Base-by-base conservation (phyloP, 2,329 filamentous ascomycete species). In the Colletotrichum tamarilloi region DNA sequence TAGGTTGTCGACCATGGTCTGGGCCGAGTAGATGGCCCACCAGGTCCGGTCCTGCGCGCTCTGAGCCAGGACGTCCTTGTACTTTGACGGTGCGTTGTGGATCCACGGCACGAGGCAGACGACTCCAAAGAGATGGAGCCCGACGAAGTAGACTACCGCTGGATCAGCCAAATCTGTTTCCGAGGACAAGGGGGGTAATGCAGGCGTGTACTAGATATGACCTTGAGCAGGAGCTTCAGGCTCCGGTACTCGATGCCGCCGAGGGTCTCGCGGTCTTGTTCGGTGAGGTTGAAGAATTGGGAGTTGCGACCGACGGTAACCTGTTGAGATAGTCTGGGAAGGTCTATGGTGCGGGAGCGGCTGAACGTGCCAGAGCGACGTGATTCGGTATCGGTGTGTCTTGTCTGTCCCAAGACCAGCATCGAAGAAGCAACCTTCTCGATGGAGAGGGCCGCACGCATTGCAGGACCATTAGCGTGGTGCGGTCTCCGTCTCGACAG, bases 1-100 rank as follows among this genome's bases (percentile, higher is more conserved):
- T 5, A 89, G 82, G 72, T 90, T 90, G 66, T 85, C 81, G 16
- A 85, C 79, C 81, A 88, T 88, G 0, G 87, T 89, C 72, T 87
- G 85, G 0, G 86, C 81, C 0, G 86, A 85, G 77, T 85, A 88
- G 35, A 88, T 82, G 2, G 82, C 85, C 86, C 87, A 89, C 87
- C 87, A 89, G 6, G 82, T 79, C 75, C 81, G 77, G 70, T 83
- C 78, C 82, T 86, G 32, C 79, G 80, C 49, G 83, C 80, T 0
- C 76, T 78, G 55, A 86, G 77, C 77, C 84, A 83, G 11, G 11
- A 35, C 32, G 14, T 83, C 76, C 4, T 78, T 76, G 72, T 88
- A 85, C 74, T 84, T 87, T 2, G 78, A 74, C 16, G 81, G 75
- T 1, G 83, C 79, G 62, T 82, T 77, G 22, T 81, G 82, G 60